Conservation (phyloP, 1,284 basidiomycete genomes). For the Tilletia caries region DNA sequence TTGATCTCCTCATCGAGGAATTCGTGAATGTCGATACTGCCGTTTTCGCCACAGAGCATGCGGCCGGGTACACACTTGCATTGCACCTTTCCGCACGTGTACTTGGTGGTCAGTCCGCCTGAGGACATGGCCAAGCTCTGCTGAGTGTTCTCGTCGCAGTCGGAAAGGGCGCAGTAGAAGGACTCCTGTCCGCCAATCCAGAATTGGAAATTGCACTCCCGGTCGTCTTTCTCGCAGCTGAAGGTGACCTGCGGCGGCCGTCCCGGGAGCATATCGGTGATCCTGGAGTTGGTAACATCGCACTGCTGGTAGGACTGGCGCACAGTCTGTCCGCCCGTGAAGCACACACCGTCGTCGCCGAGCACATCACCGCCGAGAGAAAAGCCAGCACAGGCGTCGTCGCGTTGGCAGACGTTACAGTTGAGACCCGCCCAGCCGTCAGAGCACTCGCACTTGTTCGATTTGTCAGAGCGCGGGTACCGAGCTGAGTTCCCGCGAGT, state of each 20-base stretch:
- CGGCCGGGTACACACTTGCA: constrained; percentile 86
- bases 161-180: constrained; percentile 83
- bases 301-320: constrained; percentile 95
- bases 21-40: constrained; percentile 94
- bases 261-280: constrained; percentile 79
- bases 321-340: constrained; percentile 83
- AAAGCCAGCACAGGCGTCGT: constrained; percentile 32
- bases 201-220: constrained; percentile 60
- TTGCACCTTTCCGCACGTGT: constrained; percentile 66
- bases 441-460: constrained; percentile 75
- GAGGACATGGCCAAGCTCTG: neutral
- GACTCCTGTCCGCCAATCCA: constrained; percentile 92
- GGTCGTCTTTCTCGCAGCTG: constrained; percentile 39
- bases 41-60: constrained; percentile 93
- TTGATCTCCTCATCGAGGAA: constrained; percentile 85
- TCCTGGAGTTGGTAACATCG: constrained; percentile 86
- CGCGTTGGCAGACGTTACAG: constrained; percentile 58
- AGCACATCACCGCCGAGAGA: constrained; percentile 36
- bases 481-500: constrained; percentile 76
- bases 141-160: constrained; percentile 59
- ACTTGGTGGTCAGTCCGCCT: constrained; percentile 43
- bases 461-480: constrained; percentile 58
- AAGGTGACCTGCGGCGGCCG: constrained; percentile 92
- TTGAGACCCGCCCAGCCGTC: constrained; percentile 94
- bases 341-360: constrained; percentile 80